These are phyloP conservation scores for Domatiomyces globalis DNA, from an alignment of 2,329 filamentous ascomycete species.

Conservation along the genomic window DNA sequence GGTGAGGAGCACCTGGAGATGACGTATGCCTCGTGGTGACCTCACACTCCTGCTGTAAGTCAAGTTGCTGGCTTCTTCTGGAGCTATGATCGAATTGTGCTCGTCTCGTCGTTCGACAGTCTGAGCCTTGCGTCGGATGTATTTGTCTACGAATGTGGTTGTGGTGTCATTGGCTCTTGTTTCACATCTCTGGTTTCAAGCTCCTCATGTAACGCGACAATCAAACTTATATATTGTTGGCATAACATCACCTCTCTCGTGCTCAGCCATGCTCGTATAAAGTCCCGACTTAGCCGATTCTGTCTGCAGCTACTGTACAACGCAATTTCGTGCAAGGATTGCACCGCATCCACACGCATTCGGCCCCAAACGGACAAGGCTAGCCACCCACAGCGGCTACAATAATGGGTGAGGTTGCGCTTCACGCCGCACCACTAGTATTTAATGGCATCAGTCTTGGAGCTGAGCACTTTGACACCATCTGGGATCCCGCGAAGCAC, in stretches of 20 bases:
- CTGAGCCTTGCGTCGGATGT: neutral
- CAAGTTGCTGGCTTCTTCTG: no score
- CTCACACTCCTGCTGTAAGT: no score
- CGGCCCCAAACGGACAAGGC: no score
- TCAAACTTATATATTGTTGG: neutral
- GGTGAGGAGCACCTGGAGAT: neutral
- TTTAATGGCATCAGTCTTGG: slow-evolving; percentile 13
- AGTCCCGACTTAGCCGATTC: neutral
- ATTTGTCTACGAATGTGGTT: neutral
- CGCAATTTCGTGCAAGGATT: neutral
- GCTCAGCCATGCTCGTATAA: neutral
- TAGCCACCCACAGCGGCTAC: no score
- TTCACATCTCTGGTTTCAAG: neutral
- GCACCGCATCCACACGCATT: no score
- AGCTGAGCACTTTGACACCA: slow-evolving; percentile 14
- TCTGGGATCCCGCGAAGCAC: slow-evolving; percentile 12
- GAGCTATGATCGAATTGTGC: neutral
- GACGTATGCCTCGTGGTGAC: neutral
- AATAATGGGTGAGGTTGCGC: neutral
- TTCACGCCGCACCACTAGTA: slow-evolving; percentile 9
- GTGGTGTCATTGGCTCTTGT: neutral
- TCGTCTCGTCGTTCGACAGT: neutral
- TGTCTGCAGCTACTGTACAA: neutral
- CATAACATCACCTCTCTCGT: neutral
- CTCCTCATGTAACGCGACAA: no score